Conservation (phyloP, 2,329 filamentous ascomycete species). For the Paramyrothecium roridum region DNA sequence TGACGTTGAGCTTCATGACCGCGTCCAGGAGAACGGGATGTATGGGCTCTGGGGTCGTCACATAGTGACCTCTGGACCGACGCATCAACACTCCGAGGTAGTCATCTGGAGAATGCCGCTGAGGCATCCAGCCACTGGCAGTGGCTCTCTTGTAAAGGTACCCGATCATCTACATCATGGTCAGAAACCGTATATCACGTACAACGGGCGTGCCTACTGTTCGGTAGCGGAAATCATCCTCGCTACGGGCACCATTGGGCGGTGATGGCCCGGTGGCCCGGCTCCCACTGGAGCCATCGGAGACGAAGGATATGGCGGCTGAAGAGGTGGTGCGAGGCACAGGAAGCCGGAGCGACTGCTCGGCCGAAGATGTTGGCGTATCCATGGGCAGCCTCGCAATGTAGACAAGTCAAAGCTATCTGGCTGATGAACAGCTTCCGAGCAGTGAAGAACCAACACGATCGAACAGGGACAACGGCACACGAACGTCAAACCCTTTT, state of each 20-base stretch:
- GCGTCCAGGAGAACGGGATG: constrained; percentile 35
- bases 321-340: neutral
- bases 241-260: neutral
- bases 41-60: constrained; percentile 34
- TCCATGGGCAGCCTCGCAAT: neutral
- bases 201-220: constrained; percentile 16
- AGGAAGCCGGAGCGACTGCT: neutral
- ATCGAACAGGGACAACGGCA: neutral
- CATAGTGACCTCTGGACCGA: constrained; percentile 35
- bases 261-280: neutral
- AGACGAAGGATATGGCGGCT: neutral
- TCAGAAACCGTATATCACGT: neutral
- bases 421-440: neutral
- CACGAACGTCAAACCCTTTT: neutral
- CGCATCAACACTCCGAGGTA: constrained; percentile 33
- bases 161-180: constrained; percentile 21
- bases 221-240: constrained; percentile 25
- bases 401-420: neutral
- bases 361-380: neutral
- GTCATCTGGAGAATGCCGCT: constrained; percentile 14
- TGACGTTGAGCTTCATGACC: constrained; percentile 39
- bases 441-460: neutral
- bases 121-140: constrained; percentile 24
- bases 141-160: constrained; percentile 24
- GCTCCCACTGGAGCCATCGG: neutral